phyloP scores from a whole-genome alignment of 2,329 filamentous ascomycete genomes.

The Diaporthe humulicola region DNA sequence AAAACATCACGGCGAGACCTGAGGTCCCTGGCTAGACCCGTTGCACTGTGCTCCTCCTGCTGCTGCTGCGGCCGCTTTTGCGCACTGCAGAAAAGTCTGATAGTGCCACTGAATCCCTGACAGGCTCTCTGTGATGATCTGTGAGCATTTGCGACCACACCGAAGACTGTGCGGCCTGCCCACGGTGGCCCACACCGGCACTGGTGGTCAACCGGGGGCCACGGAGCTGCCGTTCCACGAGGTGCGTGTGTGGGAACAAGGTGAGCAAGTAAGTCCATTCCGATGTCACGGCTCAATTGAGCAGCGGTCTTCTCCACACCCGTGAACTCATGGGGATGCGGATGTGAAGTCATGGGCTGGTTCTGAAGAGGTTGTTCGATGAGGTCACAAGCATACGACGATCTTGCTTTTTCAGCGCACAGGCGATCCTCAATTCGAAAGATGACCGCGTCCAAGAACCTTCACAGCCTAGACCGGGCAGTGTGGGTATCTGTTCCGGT shows the following conservation, averaged over 20 bases:
- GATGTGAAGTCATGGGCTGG: background rate
- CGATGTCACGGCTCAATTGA: background rate
- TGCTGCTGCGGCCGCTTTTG: conserved; percentile 1
- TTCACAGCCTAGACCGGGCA: conserved; percentile 5
- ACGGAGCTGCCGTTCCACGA: conserved; percentile 15
- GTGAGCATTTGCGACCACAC: background rate
- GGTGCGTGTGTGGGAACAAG: conserved; percentile 19
- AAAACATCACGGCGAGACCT: background rate
- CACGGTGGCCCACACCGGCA: conserved; percentile 1
- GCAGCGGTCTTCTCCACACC: background rate
- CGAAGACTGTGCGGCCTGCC: conserved; percentile 15
- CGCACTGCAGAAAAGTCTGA: conserved; percentile 22
- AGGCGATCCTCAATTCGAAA: conserved; percentile 3
- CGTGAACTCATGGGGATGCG: conserved; percentile 16
- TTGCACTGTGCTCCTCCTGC: conserved; percentile 14
- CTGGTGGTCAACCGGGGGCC: background rate
- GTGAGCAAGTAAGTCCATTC: conserved; percentile 7
- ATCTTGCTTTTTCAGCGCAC: background rate
- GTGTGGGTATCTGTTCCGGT: conserved; percentile 31
- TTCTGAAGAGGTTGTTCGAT: background rate
- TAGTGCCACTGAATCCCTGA: background rate
- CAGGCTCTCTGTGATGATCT: background rate
- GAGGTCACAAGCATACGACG: conserved; percentile 34
- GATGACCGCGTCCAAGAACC: background rate
- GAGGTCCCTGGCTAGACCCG: background rate